These are phyloP conservation scores for Brassica juncea DNA, from an alignment of 345 rosid genomes.

Conservation along the genomic window DNA sequence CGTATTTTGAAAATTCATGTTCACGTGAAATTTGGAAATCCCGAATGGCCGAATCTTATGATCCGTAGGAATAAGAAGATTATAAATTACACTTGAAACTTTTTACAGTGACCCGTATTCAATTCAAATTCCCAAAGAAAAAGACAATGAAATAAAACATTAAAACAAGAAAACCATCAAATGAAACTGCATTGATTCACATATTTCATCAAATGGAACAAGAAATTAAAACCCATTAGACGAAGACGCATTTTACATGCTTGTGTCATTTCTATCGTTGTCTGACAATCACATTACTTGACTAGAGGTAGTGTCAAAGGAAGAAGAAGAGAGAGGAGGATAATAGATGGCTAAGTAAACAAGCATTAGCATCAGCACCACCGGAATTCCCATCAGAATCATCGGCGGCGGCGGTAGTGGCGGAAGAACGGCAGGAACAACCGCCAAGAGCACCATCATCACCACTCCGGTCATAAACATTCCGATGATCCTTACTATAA, in stretches of 20 bases:
- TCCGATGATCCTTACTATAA: background rate
- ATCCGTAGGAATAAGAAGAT: background rate
- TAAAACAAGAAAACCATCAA: background rate
- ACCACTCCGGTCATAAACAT: conserved; percentile 14
- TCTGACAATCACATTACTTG: conserved; percentile 5
- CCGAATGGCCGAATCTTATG: background rate
- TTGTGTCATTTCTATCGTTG: background rate
- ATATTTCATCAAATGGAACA: conserved; percentile 11
- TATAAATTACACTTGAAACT: background rate
- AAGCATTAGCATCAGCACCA: conserved; percentile 38
- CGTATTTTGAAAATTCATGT: conserved; percentile 6
- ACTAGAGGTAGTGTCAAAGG: conserved; percentile 17
- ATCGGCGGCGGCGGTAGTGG: conserved; percentile 42
- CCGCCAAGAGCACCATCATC: conserved; percentile 18
- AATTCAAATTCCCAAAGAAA: background rate
- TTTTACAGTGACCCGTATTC: conserved; percentile 7
- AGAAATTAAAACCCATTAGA: background rate
- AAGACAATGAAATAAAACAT: background rate
- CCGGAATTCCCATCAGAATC: conserved; percentile 37
- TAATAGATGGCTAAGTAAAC: conserved; percentile 31
- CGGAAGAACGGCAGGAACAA: conserved; percentile 37
- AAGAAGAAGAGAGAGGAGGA: conserved; percentile 31
- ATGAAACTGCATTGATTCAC: conserved; percentile 25
- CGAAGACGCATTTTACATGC: conserved; percentile 21
- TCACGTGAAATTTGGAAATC: background rate